Evolutionary conservation across 306 rosid species (phyloP).

Genomic region (Psophocarpus tetragonolobus): DNA sequence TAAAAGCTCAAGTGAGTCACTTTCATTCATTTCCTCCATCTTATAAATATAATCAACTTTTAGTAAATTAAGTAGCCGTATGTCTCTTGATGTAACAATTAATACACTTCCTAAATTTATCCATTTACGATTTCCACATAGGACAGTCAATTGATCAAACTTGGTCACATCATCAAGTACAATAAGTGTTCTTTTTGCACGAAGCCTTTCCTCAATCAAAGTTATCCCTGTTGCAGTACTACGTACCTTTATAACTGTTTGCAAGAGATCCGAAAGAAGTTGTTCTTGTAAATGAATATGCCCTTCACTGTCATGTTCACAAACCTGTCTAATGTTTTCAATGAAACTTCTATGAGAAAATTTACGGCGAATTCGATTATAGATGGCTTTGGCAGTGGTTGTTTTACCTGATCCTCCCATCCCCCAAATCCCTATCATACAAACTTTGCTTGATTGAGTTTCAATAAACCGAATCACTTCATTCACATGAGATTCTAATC

Average conservation of each 20-base stretch:
- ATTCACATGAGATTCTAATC: slow-evolving; percentile 9
- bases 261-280: neutral
- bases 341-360: neutral
- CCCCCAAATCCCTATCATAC: slow-evolving; percentile 13
- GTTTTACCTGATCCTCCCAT: slow-evolving; percentile 38
- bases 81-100: slow-evolving; percentile 34
- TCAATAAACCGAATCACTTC: neutral
- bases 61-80: neutral
- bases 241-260: neutral
- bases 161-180: slow-evolving; percentile 30
- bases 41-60: neutral
- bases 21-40: neutral
- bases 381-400: slow-evolving; percentile 21
- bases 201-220: neutral
- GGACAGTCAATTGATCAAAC: neutral
- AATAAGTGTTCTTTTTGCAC: neutral
- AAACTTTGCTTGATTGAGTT: neutral
- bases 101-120: slow-evolving; percentile 32
- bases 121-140: neutral
- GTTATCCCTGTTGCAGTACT: neutral
- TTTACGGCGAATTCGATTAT: neutral
- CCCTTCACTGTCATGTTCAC: neutral
- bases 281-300: slow-evolving; percentile 25
- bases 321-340: slow-evolving; percentile 26
- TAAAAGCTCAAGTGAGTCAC: too few species aligned